These are phyloP conservation scores for Chlorella sp. DNA, from an alignment of 139 green algal genomes.

Conservation along the genomic window DNA sequence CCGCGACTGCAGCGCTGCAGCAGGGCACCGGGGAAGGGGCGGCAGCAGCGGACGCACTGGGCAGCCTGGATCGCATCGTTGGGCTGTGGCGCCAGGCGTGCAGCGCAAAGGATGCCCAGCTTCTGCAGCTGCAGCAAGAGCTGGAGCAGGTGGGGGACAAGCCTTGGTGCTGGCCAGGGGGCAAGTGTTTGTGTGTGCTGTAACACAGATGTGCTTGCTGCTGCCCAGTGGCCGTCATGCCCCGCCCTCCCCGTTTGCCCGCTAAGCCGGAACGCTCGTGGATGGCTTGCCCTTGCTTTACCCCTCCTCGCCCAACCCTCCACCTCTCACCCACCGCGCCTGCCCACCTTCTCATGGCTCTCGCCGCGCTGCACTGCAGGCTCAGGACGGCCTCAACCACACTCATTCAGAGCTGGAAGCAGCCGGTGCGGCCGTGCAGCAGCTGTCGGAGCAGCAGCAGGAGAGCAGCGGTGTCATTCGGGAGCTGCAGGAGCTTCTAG, in stretches of 20 bases:
- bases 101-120: constrained; percentile 17
- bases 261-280: neutral
- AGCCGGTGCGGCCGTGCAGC: neutral
- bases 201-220: too few species aligned
- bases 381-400: neutral
- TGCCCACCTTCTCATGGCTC: neutral
- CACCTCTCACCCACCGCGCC: neutral
- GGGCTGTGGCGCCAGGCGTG: constrained; percentile 33
- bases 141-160: neutral
- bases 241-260: neutral
- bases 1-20: neutral
- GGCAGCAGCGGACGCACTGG: neutral
- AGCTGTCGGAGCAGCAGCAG: constrained; percentile 9
- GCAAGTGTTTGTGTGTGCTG: too few species aligned
- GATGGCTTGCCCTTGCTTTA: neutral
- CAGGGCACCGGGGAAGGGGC: too few species aligned
- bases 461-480: neutral
- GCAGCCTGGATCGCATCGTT: constrained; percentile 38
- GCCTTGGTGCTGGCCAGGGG: neutral
- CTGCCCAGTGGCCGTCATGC: neutral
- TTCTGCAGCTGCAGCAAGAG: neutral
- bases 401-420: constrained; percentile 5
- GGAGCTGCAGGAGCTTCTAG: constrained; percentile 5
- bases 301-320: neutral
- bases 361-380: neutral